These are phyloP conservation scores for Dothistroma septosporum DNA, from an alignment of 2,329 filamentous ascomycete species.

Conservation along the genomic window DNA sequence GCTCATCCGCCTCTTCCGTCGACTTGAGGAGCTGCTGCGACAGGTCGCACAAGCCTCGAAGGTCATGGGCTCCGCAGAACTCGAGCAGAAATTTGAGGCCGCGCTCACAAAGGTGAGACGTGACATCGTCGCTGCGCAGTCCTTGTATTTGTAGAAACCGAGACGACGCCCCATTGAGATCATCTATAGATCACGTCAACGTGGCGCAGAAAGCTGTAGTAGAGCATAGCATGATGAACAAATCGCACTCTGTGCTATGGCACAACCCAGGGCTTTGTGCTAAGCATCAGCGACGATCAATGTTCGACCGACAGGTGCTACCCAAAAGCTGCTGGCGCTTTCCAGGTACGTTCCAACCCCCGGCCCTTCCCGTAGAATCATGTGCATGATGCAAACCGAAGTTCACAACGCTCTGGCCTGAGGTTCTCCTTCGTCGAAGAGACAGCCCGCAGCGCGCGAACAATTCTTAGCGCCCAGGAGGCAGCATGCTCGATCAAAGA, in stretches of 20 bases:
- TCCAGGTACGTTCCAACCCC: background rate
- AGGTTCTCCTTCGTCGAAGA: background rate
- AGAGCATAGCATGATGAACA: background rate
- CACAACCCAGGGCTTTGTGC: background rate
- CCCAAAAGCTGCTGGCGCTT: too few relatives aligned
- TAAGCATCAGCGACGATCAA: background rate
- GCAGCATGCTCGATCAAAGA: background rate
- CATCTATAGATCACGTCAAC: background rate
- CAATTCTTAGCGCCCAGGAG: background rate
- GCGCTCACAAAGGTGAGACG: slow-evolving; percentile 80
- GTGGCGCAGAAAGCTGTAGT: background rate
- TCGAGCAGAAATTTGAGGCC: slow-evolving; percentile 86
- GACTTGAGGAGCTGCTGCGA: slow-evolving; percentile 85
- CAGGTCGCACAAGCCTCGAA: slow-evolving; percentile 95
- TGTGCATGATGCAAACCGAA: background rate
- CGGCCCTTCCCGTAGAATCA: too few relatives aligned
- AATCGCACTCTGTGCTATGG: background rate
- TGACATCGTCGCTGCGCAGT: slow-evolving; percentile 93
- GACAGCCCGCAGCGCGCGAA: background rate
- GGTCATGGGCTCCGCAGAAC: slow-evolving; percentile 95
- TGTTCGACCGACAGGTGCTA: too few relatives aligned
- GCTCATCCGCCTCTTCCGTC: slow-evolving; percentile 90
- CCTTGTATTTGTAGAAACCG: slow-evolving; percentile 68
- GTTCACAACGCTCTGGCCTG: background rate
- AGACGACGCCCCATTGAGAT: background rate